Evolutionary conservation across 805 yeast genomes (phyloP).

Genomic region (Teunomyces stri): DNA sequence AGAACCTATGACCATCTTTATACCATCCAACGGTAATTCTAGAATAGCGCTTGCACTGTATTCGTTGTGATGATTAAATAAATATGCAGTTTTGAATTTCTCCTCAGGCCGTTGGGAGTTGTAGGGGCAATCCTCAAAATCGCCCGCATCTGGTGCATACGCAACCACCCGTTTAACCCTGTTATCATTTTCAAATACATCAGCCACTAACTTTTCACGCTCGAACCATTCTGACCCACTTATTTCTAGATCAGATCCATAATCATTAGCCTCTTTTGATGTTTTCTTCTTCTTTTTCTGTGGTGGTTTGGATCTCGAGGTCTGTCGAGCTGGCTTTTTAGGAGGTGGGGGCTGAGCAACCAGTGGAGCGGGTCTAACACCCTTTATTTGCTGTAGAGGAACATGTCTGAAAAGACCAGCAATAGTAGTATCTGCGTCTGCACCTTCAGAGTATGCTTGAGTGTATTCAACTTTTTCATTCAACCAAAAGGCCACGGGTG

Average conservation of each 20-base stretch:
- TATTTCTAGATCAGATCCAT: constrained; percentile 39
- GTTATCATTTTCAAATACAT: constrained; percentile 50
- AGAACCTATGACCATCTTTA: constrained; percentile 59
- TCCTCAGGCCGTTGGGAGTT: constrained; percentile 40
- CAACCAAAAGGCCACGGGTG: constrained; percentile 82
- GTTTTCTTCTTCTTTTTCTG: constrained; percentile 10
- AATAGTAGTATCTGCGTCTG: constrained; percentile 43
- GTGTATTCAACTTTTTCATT: constrained; percentile 70
- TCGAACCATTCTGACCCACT: constrained; percentile 55
- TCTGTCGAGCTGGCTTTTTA: constrained; percentile 18
- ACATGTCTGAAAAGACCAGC: constrained; percentile 33
- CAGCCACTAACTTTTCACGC: constrained; percentile 38
- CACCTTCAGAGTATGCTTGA: constrained; percentile 30
- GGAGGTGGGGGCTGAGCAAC: constrained; percentile 8
- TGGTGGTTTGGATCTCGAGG: constrained; percentile 9
- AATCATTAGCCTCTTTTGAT: constrained; percentile 20
- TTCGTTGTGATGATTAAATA: constrained; percentile 62
- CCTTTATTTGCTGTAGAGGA: constrained; percentile 55
- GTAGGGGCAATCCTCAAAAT: constrained; percentile 35
- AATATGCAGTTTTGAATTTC: constrained; percentile 58
- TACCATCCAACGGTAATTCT: constrained; percentile 59
- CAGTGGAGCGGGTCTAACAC: constrained; percentile 52
- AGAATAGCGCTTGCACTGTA: constrained; percentile 73
- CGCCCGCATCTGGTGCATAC: constrained; percentile 59
- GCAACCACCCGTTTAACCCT: constrained; percentile 53